These are phyloP conservation scores for Exophiala xenobiotica DNA, from an alignment of 2,329 filamentous ascomycete genomes.

Conservation along the genomic window DNA sequence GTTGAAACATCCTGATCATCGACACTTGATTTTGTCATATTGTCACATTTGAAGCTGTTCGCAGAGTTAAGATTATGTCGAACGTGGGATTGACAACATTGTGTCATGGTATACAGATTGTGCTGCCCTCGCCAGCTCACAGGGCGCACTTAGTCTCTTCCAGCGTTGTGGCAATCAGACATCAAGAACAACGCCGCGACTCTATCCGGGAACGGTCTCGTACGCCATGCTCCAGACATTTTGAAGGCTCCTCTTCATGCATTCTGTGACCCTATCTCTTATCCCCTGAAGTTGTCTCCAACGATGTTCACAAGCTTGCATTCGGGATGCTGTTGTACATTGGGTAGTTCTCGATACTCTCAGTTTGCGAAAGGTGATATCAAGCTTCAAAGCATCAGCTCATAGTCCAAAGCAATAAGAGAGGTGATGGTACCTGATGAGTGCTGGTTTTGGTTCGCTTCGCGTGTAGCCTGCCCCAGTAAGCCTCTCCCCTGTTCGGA, in stretches of 20 bases:
- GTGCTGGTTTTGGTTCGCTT: constrained; percentile 83
- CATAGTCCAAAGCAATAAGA: neutral
- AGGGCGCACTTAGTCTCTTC: no score
- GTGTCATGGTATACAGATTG: no score
- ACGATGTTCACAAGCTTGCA: neutral
- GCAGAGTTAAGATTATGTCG: constrained; percentile 14
- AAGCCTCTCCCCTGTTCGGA: neutral
- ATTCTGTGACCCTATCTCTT: no score
- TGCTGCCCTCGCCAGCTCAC: no score
- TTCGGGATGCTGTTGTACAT: neutral
- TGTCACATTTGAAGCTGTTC: neutral
- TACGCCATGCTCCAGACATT: no score
- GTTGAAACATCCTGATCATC: neutral
- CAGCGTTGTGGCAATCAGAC: no score
- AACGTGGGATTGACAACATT: no score
- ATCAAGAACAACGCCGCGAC: no score
- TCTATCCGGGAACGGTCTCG: no score
- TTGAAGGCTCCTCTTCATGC: no score
- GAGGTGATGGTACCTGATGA: constrained; percentile 61
- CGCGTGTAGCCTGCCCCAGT: constrained; percentile 74
- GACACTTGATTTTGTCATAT: neutral
- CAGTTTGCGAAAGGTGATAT: constrained; percentile 32
- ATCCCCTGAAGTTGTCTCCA: no score
- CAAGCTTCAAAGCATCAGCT: constrained; percentile 21
- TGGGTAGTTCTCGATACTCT: neutral